phyloP scores from a whole-genome alignment of 495 filamentous ascomycete species.

The Daldinia concentrica region DNA sequence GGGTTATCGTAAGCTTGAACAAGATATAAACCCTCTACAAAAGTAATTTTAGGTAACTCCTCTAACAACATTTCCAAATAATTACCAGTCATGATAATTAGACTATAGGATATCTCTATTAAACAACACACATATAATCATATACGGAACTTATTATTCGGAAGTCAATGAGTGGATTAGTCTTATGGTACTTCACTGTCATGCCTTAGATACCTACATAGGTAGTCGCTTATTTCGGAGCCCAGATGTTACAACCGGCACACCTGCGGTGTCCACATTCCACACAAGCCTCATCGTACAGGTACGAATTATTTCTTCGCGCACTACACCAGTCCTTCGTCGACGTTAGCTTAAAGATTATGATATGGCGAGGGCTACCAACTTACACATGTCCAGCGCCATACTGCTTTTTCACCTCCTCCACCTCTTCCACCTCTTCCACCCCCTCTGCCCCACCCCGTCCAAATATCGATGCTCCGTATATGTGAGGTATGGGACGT shows the following conservation, averaged over 20 bases:
- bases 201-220: no score
- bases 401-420: background rate
- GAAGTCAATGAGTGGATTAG: no score
- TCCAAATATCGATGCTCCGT: background rate
- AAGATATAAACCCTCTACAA: no score
- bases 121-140: no score
- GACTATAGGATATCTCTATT: no score
- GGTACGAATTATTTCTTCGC: background rate
- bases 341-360: background rate
- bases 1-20: no score
- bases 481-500: no score
- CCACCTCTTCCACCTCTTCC: background rate
- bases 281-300: background rate
- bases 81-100: no score
- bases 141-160: no score
- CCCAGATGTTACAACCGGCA: background rate
- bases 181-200: no score
- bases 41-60: no score
- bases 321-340: background rate
- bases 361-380: background rate
- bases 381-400: background rate
- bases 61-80: no score
- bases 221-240: background rate
- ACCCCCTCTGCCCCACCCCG: background rate
- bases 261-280: background rate